These are phyloP conservation scores for Xylariaceae sp. DNA, from an alignment of 2,329 filamentous ascomycete species.

Conservation along the genomic window DNA sequence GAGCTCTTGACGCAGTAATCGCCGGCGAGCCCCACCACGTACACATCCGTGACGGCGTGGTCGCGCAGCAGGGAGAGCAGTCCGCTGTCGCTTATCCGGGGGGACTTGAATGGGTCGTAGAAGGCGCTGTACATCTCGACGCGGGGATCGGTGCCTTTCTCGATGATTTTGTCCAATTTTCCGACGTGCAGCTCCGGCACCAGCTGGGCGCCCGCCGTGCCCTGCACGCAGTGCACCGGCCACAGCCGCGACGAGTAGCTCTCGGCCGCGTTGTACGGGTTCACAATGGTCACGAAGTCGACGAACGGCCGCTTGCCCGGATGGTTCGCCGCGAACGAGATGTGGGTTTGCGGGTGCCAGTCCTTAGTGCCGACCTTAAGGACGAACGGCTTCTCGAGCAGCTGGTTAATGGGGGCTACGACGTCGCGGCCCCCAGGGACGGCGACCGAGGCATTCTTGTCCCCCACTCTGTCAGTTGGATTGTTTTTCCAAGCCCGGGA, in stretches of 20 bases:
- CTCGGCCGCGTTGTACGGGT: slow-evolving; percentile 61
- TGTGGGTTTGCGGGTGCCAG: slow-evolving; percentile 77
- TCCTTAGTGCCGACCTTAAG: slow-evolving; percentile 85
- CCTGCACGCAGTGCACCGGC: slow-evolving; percentile 85
- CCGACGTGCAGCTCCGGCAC: slow-evolving; percentile 63
- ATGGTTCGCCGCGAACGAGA: slow-evolving; percentile 88
- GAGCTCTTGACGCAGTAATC: slow-evolving; percentile 88
- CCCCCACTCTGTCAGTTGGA: slow-evolving; percentile 17
- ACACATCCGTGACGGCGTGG: slow-evolving; percentile 69
- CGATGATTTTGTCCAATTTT: slow-evolving; percentile 61
- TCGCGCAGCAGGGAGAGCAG: slow-evolving; percentile 56
- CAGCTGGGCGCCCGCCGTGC: slow-evolving; percentile 66
- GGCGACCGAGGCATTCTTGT: slow-evolving; percentile 75
- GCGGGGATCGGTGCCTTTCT: slow-evolving; percentile 70
- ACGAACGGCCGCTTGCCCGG: slow-evolving; percentile 61
- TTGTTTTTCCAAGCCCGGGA: background rate
- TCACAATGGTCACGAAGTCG: slow-evolving; percentile 59
- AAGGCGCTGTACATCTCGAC: slow-evolving; percentile 97
- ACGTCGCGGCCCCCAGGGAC: slow-evolving; percentile 71
- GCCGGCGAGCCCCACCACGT: slow-evolving; percentile 76
- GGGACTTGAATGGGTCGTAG: slow-evolving; percentile 68
- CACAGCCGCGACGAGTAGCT: slow-evolving; percentile 69
- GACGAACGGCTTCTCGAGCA: slow-evolving; percentile 67
- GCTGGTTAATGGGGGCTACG: slow-evolving; percentile 65
- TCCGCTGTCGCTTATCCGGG: slow-evolving; percentile 57